Base-by-base conservation (phyloP, 768 basidiomycete species). In the Lactarius sp. region DNA sequence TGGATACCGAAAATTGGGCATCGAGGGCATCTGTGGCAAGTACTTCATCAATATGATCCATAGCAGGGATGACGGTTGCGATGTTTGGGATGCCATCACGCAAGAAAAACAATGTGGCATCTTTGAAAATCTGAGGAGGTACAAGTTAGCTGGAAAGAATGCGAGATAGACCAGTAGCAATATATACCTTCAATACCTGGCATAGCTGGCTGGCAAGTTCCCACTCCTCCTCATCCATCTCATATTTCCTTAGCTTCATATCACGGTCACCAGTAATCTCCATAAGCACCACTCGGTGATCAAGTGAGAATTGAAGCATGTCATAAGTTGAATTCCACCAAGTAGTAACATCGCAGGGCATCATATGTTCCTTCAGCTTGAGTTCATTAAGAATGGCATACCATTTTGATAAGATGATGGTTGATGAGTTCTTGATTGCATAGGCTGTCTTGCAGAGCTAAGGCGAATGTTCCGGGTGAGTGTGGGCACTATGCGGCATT, bases 321-420 rank as follows among this genome's bases (percentile, higher is more conserved):
- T 64, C 27, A 8, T n/a, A 64, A 0, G 58, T 64, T 1, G 69
- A 72, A 49, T 74, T 74, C 73, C 72, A 75, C 0, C 61, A 9
- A 1, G 73, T 75, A 0, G 53, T 4, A 5, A 75, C 69, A 63
- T 76, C 70, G 0, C 66, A 50, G 12, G 70, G 73, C 47, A 75
- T 63, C 4, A 56, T 22, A 0, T 56, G 63, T 0, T 27, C 12
- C 0, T 37, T 5, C 6, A 69, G 44, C 3, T 60, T 16, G 1
- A 42, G 31, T 6, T 62, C 16, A 0, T 39, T 34, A 9, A 69
- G 47, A 4, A 54, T 44, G 0, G 9, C 1, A 0, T 50, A 37
- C 73, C 75, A 76, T 0, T 41, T 44, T 0, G 71, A 74, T 5
- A 71, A 64, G 0, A 70, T 56, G 2, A 66, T 34, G 0, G 70